Percentiles rank a stretch among this genome's conserved stretches.
Evolutionary conservation across 1,139 yeast genomes (phyloP).

Genomic region (Nakaseomyces sp.): DNA sequence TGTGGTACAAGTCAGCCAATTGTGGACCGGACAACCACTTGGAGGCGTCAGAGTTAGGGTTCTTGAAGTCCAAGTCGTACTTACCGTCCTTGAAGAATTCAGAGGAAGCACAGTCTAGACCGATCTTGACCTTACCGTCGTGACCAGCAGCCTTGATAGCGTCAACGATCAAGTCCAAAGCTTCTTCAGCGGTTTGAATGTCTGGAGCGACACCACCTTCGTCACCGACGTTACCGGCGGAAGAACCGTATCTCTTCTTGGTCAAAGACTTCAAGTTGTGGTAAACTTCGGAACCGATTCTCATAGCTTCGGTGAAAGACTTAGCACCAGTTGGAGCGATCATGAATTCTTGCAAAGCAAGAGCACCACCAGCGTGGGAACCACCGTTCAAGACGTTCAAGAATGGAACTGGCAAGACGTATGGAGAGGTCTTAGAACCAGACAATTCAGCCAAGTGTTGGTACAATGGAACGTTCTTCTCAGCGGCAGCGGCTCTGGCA

Average conservation of each 20-base stretch:
- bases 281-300: slow-evolving; percentile 95
- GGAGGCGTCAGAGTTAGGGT: slow-evolving; percentile 78
- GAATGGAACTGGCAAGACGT: slow-evolving; percentile 90
- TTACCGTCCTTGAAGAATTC: slow-evolving; percentile 93
- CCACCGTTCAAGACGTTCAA: slow-evolving; percentile 98
- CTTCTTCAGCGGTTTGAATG: slow-evolving; percentile 86
- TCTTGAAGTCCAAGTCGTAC: slow-evolving; percentile 96
- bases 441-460: slow-evolving; percentile 71
- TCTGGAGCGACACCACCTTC: slow-evolving; percentile 99
- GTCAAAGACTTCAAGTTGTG: slow-evolving; percentile 85
- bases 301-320: slow-evolving; percentile 83
- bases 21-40: slow-evolving; percentile 84
- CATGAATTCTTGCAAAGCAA: slow-evolving; percentile 98
- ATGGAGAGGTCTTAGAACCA: slow-evolving; percentile 52
- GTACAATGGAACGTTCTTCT: slow-evolving; percentile 79
- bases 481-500: slow-evolving; percentile 93
- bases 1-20: slow-evolving; percentile 73
- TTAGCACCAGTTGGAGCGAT: slow-evolving; percentile 87
- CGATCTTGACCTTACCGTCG: slow-evolving; percentile 82
- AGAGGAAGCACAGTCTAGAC: slow-evolving; percentile 91
- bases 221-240: slow-evolving; percentile 99
- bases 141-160: slow-evolving; percentile 90
- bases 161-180: slow-evolving; percentile 78
- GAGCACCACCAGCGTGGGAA: slow-evolving; percentile 97
- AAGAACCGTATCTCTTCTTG: slow-evolving; percentile 87